Evolutionary conservation across 345 rosid species (phyloP), one percentile per base, ranked within the genome.

Genomic region (Lumnitzera racemosa): DNA sequence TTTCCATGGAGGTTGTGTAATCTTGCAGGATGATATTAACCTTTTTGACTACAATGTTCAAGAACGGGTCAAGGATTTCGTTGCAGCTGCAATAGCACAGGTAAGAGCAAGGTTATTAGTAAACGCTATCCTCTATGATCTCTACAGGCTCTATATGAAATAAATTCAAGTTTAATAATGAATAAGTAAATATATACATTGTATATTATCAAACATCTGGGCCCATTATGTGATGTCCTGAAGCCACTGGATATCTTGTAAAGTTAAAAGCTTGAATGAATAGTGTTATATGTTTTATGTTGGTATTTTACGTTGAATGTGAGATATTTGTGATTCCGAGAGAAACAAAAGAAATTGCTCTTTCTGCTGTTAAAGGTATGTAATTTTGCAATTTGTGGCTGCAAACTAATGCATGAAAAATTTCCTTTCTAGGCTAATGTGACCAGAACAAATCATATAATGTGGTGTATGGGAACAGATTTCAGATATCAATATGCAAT

Each of bases 401-500:
- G 23, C 13, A 9, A 25, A 49, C 17, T 61, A 16, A 36, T 53
- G 46, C 48, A 47, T 11, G 13, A 55, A 24, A 24, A 53, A 50
- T 54, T 16, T 46, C 59, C 12, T 57, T 51, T 23, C 51, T 68
- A 91, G 98, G 92, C 86, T 62, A 91, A 87, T 46, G 96, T 91
- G 53, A 91, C 98, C 56, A 78, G 89, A 74, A 83, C 92, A 75
- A 89, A 85, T 75, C 96, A 91, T 76, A 75, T 87, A 61, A 91
- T 91, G 96, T 91, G 96, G 96, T 25, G 72, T 56, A 91, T 89
- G 96, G 98, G 96, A 69, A 87, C 96, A 36, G 98, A 91, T 74
- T 91, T 91, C 65, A 88, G 95, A 52, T 91, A 91, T 74, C 98
- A 89, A 65, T 91, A 89, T 70, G 98, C 98, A 57, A 69, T 79